Evolutionary conservation across 1,284 basidiomycete genomes (phyloP), one percentile per base, ranked within the genome.

Genomic region (Afroboletus lepidellus): DNA sequence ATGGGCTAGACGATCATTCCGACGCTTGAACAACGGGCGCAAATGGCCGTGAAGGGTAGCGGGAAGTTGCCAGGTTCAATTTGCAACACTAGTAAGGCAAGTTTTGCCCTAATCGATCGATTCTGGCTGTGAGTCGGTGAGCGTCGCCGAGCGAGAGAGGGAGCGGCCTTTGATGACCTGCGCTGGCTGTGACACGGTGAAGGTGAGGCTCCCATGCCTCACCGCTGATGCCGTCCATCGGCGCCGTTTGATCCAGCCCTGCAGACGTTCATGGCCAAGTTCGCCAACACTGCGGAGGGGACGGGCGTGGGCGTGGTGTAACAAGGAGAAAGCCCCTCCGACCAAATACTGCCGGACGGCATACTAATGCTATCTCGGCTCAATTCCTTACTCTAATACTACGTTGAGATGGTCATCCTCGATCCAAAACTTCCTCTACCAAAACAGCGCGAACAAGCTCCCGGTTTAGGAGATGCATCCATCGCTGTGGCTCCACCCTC

Each of bases 401-500:
- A 21, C 41, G 5, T 21, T 18, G 27, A 42, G 5, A 41, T 62
- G 60, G 43, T 21, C 23, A 23, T 9, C 41, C 27, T 58, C 24
- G 18, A 43, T 27, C 21, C 34, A 38, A 43, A 55, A 32, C 33
- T 21, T 39, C 12, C 46, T 46, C 45, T 48, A n/a, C 41, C 41
- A 24, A 59, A 63, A 38, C 50, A 54, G 30, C 37, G 32, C 16
- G 50, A 57, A 43, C 39, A 29, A 15, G 12, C 20, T 12, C 16
- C 21, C 8, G 0, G 27, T 36, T 39, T 18, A 18, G 36, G 9
- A 24, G 46, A 42, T n/a, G 4, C 46, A 9, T 45, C 48, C 3
- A 18, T 42, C 30, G 9, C 37, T 18, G 32, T 27, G n/a, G 32
- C 50, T 15, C 69, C 71, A 6, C 70, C 72, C 16, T 36, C 70